These are phyloP conservation scores for Irpex sp. DNA, from an alignment of 1,284 basidiomycete species.

Conservation along the genomic window DNA sequence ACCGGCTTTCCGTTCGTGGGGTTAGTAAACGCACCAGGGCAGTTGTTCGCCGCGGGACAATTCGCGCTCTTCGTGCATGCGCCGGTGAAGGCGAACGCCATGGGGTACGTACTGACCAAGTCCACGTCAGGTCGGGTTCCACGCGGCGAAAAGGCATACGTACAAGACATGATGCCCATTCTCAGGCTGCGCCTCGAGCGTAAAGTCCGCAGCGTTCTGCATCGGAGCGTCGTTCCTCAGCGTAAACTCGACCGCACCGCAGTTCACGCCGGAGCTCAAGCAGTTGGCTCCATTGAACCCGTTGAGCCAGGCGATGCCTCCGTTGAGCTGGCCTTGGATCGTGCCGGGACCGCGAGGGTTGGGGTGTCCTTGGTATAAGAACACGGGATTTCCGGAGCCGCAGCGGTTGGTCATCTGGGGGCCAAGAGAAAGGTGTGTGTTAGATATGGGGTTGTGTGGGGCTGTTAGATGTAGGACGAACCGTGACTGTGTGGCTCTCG, in stretches of 20 bases:
- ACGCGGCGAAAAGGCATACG: not conserved
- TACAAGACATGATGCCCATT: conserved; percentile 6
- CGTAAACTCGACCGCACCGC: conserved; percentile 8
- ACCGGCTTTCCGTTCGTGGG: not conserved
- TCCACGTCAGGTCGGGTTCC: not conserved
- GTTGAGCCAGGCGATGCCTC: conserved; percentile 8
- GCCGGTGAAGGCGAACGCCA: not conserved
- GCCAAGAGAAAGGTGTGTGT: not conserved
- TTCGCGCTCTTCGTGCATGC: conserved; percentile 1
- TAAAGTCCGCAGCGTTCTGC: conserved; percentile 7
- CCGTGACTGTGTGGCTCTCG: not conserved
- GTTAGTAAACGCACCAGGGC: conserved; percentile 1
- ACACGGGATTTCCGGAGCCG: not conserved
- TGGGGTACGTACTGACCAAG: not conserved
- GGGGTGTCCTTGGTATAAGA: not conserved
- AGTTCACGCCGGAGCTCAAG: conserved; percentile 10
- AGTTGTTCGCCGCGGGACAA: not conserved
- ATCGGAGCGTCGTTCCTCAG: conserved; percentile 6
- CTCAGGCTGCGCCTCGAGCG: conserved; percentile 1
- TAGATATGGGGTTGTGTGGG: not conserved
- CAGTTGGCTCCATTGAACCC: conserved; percentile 8
- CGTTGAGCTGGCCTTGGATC: conserved; percentile 5
- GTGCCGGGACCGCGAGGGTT: not conserved
- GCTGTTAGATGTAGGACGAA: not conserved
- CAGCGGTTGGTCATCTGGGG: not conserved